Evolutionary conservation across 2,329 filamentous ascomycete genomes (phyloP), one percentile per base, ranked within the genome.

Genomic region (Macrophomina pseudophaseolina): DNA sequence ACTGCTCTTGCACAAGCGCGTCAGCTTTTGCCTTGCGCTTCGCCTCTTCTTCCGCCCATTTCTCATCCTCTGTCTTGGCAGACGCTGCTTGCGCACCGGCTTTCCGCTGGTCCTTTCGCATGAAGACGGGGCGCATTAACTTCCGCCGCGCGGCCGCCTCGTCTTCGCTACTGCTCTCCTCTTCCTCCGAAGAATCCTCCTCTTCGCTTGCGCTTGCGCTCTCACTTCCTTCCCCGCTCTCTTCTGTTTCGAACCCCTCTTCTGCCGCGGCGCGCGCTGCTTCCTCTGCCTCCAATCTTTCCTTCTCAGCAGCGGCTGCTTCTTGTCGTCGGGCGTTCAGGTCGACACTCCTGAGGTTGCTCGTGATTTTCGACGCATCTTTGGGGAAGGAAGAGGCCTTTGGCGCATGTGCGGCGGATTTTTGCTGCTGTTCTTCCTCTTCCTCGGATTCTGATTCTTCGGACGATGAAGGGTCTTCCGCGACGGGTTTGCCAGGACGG

Each of bases 1-100:
- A 88, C 75, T 98, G 93, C 72, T 94, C 92, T 75, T 97, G 93
- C 14, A 99, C 88, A 9, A 98, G 82, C 66, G 87, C 89, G 76
- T 97, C 90, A 12, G 91, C 87, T 67, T 90, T 88, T 46, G 90
- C 89, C 75, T 90, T 89, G 69, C 87, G 88, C 42, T 87, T 86
- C 1, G 84, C 78, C 69, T 86, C 81, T 60, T 83, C 82, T 68
- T 84, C 84, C 1, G 80, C 83, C 30, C 80, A 80, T 6, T 77
- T 67, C 53, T 82, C 74, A 35, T 82, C 79, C 48, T 80, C 74
- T 0, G 77, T 71, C 56, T 79, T 75, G 32, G 68, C 69, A 2
- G 72, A 71, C 1, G 73, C 71, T 3, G 71, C 65, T 23, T 66
- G 66, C 1, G 42, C 66, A 23, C 63, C 14, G 14, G n/a, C 33